Conservation (phyloP, 805 yeast genomes). For the Ogataea ganodermae region DNA sequence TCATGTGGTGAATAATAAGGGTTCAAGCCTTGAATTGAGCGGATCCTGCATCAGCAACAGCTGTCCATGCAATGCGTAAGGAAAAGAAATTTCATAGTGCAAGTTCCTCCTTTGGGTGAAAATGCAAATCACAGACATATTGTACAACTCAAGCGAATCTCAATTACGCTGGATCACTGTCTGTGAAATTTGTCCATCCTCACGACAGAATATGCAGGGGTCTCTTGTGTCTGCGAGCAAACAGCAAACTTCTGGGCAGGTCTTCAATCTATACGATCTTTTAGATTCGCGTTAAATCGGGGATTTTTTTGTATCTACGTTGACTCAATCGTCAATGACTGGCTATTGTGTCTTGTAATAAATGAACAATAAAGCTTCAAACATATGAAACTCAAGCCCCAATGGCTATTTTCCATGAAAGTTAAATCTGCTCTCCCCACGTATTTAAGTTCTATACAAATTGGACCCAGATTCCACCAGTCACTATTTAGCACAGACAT, state of each 20-base stretch:
- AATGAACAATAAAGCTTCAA: background rate
- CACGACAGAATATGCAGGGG: background rate
- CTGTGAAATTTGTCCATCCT: background rate
- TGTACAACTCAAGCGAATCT: background rate
- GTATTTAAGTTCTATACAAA: background rate
- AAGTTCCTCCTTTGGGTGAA: constrained; percentile 1
- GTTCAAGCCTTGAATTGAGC: background rate
- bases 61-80: background rate
- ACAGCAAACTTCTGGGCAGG: background rate
- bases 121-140: background rate
- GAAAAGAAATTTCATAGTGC: background rate
- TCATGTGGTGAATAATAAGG: background rate
- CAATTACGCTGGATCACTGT: background rate
- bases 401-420: background rate
- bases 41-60: constrained; percentile 2
- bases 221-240: background rate
- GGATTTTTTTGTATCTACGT: background rate
- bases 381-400: background rate
- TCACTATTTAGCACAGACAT: too few species aligned
- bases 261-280: background rate
- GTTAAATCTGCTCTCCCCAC: background rate
- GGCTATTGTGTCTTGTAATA: constrained; percentile 1
- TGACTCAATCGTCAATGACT: background rate
- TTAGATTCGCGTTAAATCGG: too few species aligned
- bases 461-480: background rate